Evolutionary conservation across 2,329 filamentous ascomycete species (phyloP).

Genomic region (Epichloe hybrida): DNA sequence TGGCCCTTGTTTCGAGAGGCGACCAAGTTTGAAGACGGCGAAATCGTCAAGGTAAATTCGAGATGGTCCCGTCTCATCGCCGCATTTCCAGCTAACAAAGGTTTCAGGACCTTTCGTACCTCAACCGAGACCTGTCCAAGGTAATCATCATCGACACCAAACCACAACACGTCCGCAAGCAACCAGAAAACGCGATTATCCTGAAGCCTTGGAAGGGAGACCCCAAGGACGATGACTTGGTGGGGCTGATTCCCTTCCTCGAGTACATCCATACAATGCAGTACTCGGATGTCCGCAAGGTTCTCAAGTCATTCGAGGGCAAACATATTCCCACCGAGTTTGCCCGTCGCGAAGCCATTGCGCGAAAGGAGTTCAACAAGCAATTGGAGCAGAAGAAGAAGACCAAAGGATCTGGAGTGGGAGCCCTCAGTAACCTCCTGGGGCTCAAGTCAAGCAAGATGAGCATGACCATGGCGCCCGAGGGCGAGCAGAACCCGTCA

Average conservation of each 20-base stretch:
- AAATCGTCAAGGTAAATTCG: conserved; percentile 72
- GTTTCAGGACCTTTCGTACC: conserved; percentile 77
- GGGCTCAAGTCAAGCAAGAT: conserved; percentile 62
- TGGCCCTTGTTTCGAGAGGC: conserved; percentile 93
- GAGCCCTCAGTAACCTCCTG: conserved; percentile 55
- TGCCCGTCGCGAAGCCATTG: conserved; percentile 70
- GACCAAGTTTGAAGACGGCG: conserved; percentile 91
- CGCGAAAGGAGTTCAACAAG: conserved; percentile 73
- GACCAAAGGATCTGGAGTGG: conserved; percentile 44
- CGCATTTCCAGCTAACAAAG: neutral
- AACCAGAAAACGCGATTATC: conserved; percentile 94
- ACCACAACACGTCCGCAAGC: conserved; percentile 64
- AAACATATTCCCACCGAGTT: conserved; percentile 85
- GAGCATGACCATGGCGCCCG: conserved; percentile 44
- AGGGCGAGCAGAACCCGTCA: conserved; percentile 55
- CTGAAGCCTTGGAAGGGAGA: conserved; percentile 84
- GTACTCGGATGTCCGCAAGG: conserved; percentile 71
- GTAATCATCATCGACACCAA: conserved; percentile 91
- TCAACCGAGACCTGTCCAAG: conserved; percentile 92
- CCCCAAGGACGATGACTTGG: conserved; percentile 69
- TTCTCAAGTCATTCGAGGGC: conserved; percentile 78
- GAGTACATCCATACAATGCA: conserved; percentile 96
- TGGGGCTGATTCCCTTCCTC: conserved; percentile 86
- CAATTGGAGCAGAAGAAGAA: conserved; percentile 58
- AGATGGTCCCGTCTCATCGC: neutral